phyloP scores from a whole-genome alignment of 306 rosid genomes.

The Dryas drummondii region DNA sequence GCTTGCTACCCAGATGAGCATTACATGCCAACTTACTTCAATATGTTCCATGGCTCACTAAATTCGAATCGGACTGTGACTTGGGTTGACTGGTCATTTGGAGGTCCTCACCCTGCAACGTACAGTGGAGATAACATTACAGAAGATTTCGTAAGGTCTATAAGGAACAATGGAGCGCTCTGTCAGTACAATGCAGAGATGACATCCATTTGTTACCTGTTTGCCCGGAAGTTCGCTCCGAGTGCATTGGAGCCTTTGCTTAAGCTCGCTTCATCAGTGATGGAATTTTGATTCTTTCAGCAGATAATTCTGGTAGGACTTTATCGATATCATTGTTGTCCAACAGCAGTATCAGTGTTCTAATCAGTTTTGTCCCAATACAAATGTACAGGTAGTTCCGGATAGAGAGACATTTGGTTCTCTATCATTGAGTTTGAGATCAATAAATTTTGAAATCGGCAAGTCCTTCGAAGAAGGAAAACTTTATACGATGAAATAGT shows the following conservation, averaged over 20 bases:
- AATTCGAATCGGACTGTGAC: constrained; percentile 84
- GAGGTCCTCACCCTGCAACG: constrained; percentile 89
- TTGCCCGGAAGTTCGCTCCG: constrained; percentile 83
- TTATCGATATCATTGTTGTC: neutral
- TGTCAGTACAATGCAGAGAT: constrained; percentile 73
- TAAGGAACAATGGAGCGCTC: constrained; percentile 60
- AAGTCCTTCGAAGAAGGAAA: neutral
- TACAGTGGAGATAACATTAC: constrained; percentile 56
- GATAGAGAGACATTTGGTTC: neutral
- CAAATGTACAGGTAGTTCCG: constrained; percentile 8
- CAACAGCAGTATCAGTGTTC: neutral
- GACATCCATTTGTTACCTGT: constrained; percentile 75
- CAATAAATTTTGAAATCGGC: neutral
- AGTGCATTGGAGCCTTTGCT: constrained; percentile 70
- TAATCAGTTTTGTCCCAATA: neutral
- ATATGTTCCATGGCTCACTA: constrained; percentile 68
- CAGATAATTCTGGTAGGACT: neutral
- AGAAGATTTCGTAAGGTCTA: constrained; percentile 48
- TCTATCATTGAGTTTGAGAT: constrained; percentile 2
- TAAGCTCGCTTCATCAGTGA: constrained; percentile 47
- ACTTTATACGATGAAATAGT: no score
- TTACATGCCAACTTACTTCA: constrained; percentile 77
- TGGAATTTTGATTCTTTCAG: constrained; percentile 51
- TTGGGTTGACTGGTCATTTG: constrained; percentile 87
- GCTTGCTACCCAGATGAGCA: constrained; percentile 97